These are phyloP conservation scores for Brettanomyces custersianus DNA, from an alignment of 805 yeast genomes.

Conservation along the genomic window DNA sequence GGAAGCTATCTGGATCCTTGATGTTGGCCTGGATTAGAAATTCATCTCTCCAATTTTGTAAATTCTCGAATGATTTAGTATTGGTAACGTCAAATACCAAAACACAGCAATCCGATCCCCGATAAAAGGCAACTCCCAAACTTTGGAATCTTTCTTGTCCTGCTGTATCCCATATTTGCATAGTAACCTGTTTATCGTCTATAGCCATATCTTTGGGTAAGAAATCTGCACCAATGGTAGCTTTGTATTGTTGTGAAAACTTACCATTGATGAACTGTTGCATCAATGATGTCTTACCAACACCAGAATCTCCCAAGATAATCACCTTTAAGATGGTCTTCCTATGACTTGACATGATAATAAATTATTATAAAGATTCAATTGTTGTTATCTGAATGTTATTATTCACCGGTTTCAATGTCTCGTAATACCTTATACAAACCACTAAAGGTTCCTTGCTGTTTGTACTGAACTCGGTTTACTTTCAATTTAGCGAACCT, in stretches of 20 bases:
- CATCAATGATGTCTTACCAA: conserved; percentile 95
- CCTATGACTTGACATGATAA: conserved; percentile 25
- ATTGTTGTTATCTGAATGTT: no score
- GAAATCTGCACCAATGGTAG: conserved; percentile 97
- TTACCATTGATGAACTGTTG: conserved; percentile 94
- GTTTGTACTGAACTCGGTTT: no score
- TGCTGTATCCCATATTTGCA: conserved; percentile 97
- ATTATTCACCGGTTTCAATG: no score
- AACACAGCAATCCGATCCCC: conserved; percentile 98
- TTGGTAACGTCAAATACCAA: conserved; percentile 93
- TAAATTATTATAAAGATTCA: no score
- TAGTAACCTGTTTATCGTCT: conserved; percentile 73
- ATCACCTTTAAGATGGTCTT: conserved; percentile 78
- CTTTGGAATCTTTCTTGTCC: conserved; percentile 98
- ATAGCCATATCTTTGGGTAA: conserved; percentile 81
- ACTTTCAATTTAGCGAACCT: no score
- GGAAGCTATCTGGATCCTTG: conserved; percentile 88
- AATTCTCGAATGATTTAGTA: conserved; percentile 82
- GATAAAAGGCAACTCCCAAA: conserved; percentile 90
- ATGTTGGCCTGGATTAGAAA: conserved; percentile 90
- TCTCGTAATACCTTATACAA: no score
- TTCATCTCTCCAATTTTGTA: conserved; percentile 92
- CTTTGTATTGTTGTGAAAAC: conserved; percentile 92
- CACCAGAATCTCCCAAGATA: conserved; percentile 94
- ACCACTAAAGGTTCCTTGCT: no score